Evolutionary conservation across 768 basidiomycete genomes (phyloP).

Genomic region (Hypholoma fasciculare): DNA sequence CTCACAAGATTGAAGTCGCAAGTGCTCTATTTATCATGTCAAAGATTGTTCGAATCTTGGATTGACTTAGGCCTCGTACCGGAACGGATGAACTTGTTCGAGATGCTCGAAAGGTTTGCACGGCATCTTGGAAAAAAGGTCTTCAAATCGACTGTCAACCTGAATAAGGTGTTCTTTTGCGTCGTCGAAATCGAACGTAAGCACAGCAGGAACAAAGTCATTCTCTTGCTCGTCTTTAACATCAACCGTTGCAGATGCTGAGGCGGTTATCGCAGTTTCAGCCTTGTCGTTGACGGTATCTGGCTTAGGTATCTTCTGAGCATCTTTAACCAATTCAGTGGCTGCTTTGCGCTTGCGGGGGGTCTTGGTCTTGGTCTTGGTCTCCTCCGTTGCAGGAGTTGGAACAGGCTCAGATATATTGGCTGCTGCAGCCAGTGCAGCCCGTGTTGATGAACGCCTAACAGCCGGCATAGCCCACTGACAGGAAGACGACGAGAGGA

Average conservation of each 20-base stretch:
- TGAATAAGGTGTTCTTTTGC: constrained; percentile 71
- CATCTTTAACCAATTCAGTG: neutral
- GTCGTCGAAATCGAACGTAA: constrained; percentile 76
- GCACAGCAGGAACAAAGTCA: constrained; percentile 61
- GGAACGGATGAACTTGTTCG: constrained; percentile 81
- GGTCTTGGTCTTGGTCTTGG: neutral
- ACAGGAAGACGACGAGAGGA: neutral
- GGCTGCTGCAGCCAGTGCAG: constrained; percentile 14
- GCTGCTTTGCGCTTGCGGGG: constrained; percentile 14
- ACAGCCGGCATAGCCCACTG: constrained; percentile 31
- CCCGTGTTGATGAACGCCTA: constrained; percentile 30
- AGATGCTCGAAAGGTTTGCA: constrained; percentile 80
- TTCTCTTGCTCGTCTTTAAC: constrained; percentile 18
- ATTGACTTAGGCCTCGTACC: constrained; percentile 37
- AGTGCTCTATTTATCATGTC: constrained; percentile 49
- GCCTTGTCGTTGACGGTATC: constrained; percentile 5
- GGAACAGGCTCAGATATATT: neutral
- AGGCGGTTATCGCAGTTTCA: neutral
- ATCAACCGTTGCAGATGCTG: neutral
- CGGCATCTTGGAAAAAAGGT: constrained; percentile 60
- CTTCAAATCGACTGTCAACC: constrained; percentile 69
- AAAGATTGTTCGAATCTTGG: neutral
- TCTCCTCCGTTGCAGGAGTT: neutral
- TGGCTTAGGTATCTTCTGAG: constrained; percentile 18
- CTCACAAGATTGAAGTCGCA: constrained; percentile 71